Percentiles rank a stretch among this genome's conserved stretches.
These are phyloP conservation scores for Chlamydomonas sp. DNA, from an alignment of 139 green algal genomes.

Conservation along the genomic window DNA sequence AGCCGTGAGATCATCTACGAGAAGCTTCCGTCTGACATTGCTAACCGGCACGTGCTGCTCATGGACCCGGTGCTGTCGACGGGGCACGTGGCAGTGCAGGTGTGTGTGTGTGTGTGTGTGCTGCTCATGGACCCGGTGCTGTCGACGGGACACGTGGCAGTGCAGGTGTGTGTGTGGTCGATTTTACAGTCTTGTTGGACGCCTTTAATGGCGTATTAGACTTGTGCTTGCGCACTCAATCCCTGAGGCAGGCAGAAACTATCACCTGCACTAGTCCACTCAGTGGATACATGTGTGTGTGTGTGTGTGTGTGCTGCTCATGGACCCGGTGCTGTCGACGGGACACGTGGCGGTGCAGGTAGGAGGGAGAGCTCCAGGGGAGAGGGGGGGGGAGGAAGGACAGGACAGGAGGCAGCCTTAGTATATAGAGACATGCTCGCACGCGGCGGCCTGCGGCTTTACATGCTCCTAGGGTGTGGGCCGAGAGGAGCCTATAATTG, in stretches of 20 bases:
- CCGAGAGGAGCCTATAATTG: background rate
- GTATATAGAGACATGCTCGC: no score
- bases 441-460: no score
- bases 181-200: no score
- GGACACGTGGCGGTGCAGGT: conserved; percentile 58
- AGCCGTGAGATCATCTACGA: conserved; percentile 88
- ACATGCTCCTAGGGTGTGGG: conserved; percentile 50
- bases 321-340: conserved; percentile 91
- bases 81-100: conserved; percentile 58
- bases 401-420: conserved; percentile 60
- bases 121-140: conserved; percentile 93
- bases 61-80: conserved; percentile 92
- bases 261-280: no score
- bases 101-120: no score
- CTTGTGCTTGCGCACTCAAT: no score
- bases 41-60: conserved; percentile 83
- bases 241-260: no score
- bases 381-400: conserved; percentile 92
- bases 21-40: conserved; percentile 93
- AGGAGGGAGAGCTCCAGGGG: no score
- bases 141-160: conserved; percentile 69
- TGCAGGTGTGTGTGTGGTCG: no score
- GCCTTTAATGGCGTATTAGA: no score
- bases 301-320: conserved; percentile 91
- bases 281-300: no score